Base-by-base conservation (phyloP, 257 asterid genomes). In the Primulina eburnea region DNA sequence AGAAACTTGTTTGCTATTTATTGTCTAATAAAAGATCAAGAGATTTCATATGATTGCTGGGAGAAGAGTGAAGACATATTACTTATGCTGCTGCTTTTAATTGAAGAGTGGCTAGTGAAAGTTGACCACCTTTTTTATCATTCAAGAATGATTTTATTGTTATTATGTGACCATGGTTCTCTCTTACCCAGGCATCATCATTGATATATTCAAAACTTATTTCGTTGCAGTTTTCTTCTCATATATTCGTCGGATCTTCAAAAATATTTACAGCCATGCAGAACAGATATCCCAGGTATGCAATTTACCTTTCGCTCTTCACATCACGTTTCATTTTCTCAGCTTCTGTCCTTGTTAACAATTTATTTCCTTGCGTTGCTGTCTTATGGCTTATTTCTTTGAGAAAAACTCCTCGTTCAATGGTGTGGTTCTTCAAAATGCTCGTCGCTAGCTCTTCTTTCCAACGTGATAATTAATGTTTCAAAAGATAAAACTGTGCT, bases 281-380 rank as follows among this genome's bases (percentile, higher is more conserved):
- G 89, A 81, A 56, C 99, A 90, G 83, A 93, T 93, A 77, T 80
- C 92, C 64, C 98, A 90, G 96, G 98, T 93, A 64, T 52, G 84
- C 43, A 38, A 60, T 50, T 61, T 10, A 65, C 66, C 71, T 5
- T 17, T 18, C 9, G 10, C 70, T 66, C 50, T 65, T 11, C 32
- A 24, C 33, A 16, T 28, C 12, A 1, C 7, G 30, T 60, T 66
- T 30, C 47, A 30, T 43, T 33, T 21, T 24, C 33, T 53, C 8
- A 14, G 50, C 29, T 24, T 11, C 40, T 17, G 26, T 58, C 43
- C 20, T 40, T 68, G 8, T 40, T 34, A 17, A 24, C 32, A 40
- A 50, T 29, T 71, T 34, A n/a, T 69, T 20, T 17, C 10, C 30
- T 66, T 38, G 12, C 8, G 21, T 18, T 64, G n/a, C 26, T 28